Conservation (phyloP, 805 yeast species). For the Vanderwaltozyma yarrowii region DNA sequence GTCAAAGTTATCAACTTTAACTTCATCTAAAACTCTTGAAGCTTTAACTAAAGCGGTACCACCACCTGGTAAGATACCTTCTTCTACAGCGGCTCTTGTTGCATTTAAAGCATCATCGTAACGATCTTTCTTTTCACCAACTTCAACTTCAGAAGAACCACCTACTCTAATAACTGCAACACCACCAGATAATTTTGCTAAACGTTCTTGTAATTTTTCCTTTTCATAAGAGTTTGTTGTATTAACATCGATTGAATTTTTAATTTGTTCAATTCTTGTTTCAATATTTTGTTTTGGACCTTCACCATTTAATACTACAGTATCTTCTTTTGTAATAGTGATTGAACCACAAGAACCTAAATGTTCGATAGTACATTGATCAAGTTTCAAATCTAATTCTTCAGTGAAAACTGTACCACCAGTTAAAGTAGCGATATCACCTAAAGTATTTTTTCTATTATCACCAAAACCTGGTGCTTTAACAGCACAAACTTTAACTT, state of each 20-base stretch:
- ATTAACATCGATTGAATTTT: conserved; percentile 63
- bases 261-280: conserved; percentile 90
- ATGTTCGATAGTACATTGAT: conserved; percentile 80
- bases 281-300: conserved; percentile 74
- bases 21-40: conserved; percentile 57
- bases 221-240: conserved; percentile 78
- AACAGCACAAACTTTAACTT: conserved; percentile 94
- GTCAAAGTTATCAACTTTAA: conserved; percentile 81
- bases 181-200: conserved; percentile 95
- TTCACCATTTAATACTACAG: conserved; percentile 86
- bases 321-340: conserved; percentile 91
- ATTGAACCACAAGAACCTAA: conserved; percentile 88
- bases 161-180: conserved; percentile 98
- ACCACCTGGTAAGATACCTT: conserved; percentile 98
- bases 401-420: conserved; percentile 85
- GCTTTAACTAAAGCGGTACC: conserved; percentile 98
- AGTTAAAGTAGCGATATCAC: conserved; percentile 88
- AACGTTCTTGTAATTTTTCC: conserved; percentile 94
- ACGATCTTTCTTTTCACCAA: conserved; percentile 98
- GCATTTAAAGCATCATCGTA: conserved; percentile 98
- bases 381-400: conserved; percentile 92
- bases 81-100: conserved; percentile 97
- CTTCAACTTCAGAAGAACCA: conserved; percentile 95
- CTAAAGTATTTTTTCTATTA: conserved; percentile 91
- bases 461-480: conserved; percentile 99